These are phyloP conservation scores for Venturia nashicola DNA, from an alignment of 2,329 filamentous ascomycete genomes.

Conservation along the genomic window DNA sequence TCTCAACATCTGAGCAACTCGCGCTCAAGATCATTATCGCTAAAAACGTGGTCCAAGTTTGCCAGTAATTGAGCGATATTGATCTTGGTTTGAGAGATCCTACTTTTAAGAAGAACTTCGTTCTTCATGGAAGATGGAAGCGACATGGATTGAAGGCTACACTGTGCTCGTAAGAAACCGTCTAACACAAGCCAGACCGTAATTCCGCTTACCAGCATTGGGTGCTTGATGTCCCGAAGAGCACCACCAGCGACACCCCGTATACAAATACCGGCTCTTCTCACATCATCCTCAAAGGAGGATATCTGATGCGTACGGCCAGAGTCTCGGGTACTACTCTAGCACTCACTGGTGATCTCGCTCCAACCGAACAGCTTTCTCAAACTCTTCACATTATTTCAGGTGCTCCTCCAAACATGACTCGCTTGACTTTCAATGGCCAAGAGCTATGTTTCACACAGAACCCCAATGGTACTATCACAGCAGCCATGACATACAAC, in stretches of 20 bases:
- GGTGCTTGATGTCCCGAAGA: constrained; percentile 42
- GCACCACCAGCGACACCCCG: constrained; percentile 16
- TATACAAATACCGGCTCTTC: neutral
- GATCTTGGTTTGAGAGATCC: neutral
- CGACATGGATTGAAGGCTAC: neutral
- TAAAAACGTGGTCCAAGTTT: neutral
- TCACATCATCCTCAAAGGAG: constrained; percentile 47
- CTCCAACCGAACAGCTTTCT: constrained; percentile 42
- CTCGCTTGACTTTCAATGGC: constrained; percentile 52
- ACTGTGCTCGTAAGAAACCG: neutral
- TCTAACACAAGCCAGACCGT: constrained; percentile 31
- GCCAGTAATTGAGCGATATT: neutral
- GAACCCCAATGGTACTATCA: constrained; percentile 35
- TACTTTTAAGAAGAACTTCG: neutral
- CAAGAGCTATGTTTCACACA: constrained; percentile 26
- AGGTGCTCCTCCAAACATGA: constrained; percentile 37
- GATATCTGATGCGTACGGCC: constrained; percentile 52
- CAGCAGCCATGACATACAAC: constrained; percentile 38
- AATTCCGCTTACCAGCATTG: constrained; percentile 59
- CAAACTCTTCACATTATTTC: constrained; percentile 53
- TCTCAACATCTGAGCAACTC: neutral
- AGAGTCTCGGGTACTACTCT: constrained; percentile 42
- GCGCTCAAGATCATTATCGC: neutral
- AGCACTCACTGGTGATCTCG: constrained; percentile 58
- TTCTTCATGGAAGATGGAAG: neutral